Conservation (phyloP, 768 basidiomycete genomes). For the Pholiota conissans region DNA sequence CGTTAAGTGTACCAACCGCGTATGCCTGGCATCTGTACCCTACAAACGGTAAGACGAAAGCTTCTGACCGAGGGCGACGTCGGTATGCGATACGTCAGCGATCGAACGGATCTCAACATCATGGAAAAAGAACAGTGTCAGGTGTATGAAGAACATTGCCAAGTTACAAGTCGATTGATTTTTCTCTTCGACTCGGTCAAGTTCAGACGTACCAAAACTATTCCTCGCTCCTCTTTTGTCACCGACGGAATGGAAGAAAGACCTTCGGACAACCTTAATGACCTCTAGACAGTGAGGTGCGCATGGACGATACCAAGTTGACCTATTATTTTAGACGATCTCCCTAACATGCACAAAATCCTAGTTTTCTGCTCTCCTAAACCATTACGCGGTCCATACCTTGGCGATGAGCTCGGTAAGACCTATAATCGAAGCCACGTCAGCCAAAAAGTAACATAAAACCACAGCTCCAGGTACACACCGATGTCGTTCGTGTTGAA, state of each 20-base stretch:
- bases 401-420: slow-evolving; percentile 82
- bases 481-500: slow-evolving; percentile 99
- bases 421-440: slow-evolving; percentile 44
- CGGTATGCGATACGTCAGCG: neutral
- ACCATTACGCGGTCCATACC: slow-evolving; percentile 75
- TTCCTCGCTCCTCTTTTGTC: neutral
- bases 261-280: neutral
- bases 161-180: neutral
- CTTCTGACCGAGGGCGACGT: neutral
- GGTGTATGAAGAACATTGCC: no score
- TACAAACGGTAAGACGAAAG: no score
- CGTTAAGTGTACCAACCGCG: no score
- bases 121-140: neutral
- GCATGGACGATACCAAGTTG: neutral
- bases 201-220: neutral
- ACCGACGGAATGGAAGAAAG: neutral
- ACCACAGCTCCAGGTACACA: slow-evolving; percentile 45
- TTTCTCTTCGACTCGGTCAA: neutral
- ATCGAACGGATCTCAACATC: neutral
- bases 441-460: neutral
- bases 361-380: neutral
- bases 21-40: no score
- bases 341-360: neutral
- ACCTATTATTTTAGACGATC: neutral
- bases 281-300: neutral